Evolutionary conservation across 169 alveolate species (phyloP).

Genomic region (Besnoitia besnoiti): DNA sequence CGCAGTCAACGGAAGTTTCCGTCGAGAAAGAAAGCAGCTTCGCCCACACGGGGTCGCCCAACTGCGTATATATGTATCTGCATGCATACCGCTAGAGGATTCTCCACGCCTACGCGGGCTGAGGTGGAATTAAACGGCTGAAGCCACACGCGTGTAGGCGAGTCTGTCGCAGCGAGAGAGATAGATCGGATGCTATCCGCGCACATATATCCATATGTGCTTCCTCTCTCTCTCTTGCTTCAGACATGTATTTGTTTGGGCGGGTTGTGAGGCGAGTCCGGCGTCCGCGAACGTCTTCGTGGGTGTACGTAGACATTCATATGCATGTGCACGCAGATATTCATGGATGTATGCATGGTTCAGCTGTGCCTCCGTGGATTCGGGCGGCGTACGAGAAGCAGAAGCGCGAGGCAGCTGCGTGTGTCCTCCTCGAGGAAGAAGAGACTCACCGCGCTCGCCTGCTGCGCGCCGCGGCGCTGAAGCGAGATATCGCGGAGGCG

Average conservation of each 20-base stretch:
- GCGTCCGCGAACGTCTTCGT: too few species aligned
- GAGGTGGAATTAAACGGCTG: too few species aligned
- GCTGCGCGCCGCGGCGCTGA: background rate
- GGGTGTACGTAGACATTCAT: background rate
- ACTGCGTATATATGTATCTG: background rate
- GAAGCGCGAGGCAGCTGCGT: background rate
- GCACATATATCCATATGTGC: too few species aligned
- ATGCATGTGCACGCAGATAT: background rate
- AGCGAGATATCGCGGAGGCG: background rate
- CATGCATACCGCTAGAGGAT: background rate
- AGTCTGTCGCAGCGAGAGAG: background rate
- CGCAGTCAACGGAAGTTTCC: too few species aligned
- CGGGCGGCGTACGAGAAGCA: background rate
- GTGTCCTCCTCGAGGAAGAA: background rate
- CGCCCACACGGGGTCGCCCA: too few species aligned
- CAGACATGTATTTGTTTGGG: too few species aligned
- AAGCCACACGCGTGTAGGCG: background rate
- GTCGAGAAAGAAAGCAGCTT: too few species aligned
- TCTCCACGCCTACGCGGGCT: background rate
- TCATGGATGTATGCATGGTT: background rate
- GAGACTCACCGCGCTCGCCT: background rate
- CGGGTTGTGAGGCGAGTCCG: too few species aligned
- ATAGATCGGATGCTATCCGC: background rate
- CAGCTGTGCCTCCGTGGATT: background rate
- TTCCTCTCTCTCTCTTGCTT: too few species aligned